These are phyloP conservation scores for Trapa bicornis DNA, from an alignment of 345 rosid species.

Conservation along the genomic window DNA sequence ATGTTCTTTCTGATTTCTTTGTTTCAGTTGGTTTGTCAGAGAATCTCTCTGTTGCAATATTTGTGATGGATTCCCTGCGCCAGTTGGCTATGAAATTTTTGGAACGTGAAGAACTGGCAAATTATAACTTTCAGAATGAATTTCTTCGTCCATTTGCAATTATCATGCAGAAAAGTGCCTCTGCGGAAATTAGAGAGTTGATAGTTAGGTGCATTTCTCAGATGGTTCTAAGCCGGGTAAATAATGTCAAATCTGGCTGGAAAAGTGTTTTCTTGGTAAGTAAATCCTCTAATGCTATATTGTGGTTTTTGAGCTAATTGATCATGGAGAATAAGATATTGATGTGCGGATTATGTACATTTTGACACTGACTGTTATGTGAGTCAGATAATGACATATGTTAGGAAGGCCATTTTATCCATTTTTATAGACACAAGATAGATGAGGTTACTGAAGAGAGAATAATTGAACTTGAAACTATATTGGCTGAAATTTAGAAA, in stretches of 20 bases:
- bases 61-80: constrained; percentile 93
- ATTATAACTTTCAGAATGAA: constrained; percentile 94
- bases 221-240: constrained; percentile 93
- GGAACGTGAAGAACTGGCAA: constrained; percentile 94
- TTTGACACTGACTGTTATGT: neutral
- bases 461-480: too few species aligned
- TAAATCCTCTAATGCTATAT: neutral
- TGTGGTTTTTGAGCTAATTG: neutral
- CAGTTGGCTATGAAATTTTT: constrained; percentile 95
- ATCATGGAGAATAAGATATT: neutral
- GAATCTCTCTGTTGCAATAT: constrained; percentile 91
- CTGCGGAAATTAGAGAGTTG: constrained; percentile 78
- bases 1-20: constrained; percentile 85
- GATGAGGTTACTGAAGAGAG: too few species aligned
- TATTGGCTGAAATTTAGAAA: too few species aligned
- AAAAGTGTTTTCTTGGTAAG: constrained; percentile 92
- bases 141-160: constrained; percentile 89
- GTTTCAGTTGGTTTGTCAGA: constrained; percentile 92
- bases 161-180: constrained; percentile 83
- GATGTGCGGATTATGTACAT: neutral
- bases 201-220: constrained; percentile 89
- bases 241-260: constrained; percentile 96
- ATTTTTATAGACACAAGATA: too few species aligned
- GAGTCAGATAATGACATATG: neutral
- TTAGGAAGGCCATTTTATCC: neutral